Base-by-base conservation (phyloP, 345 rosid species). In the Nasturtium officinale region DNA sequence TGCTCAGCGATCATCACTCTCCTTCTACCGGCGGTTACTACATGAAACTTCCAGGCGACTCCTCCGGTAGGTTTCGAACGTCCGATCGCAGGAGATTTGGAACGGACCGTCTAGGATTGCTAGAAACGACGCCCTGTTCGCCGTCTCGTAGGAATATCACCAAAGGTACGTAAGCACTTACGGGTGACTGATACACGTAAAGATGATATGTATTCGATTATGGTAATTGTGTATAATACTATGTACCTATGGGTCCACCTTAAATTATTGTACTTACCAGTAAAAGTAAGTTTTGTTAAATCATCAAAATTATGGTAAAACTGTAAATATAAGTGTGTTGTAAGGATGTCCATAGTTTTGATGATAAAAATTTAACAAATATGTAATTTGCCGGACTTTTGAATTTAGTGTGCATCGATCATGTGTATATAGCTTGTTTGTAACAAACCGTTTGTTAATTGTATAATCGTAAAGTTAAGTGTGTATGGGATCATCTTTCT, bases 31-130 rank as follows among this genome's bases (percentile, higher is more conserved):
- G 74, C 23, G 79, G 79, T 48, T 77, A 47, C 35, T 77, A 77
- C 52, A 77, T 64, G 66, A 47, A 29, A 77, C 80, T 77, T 76
- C 66, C 80, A 7, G 76, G 54, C 2, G 71, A 76, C 4, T 70
- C 79, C 45, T 69, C 80, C 54, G 76, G 71, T 48, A 55, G 67
- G 18, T 61, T 76, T 69, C 75, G 70, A 61, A 52, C 69, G 30
- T 60, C 74, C 4, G 78, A 75, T 61, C 69, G 18, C 32, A 40
- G 74, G 18, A 10, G 75, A 4, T 45, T 53, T 56, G 75, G 75
- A 8, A 54, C 71, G 2, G 75, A 54, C n/a, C 71, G 79, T 61
- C 70, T 61, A 54, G 75, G 75, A 16, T 54, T 69, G 8, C 59
- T 61, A 1, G 73, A 69, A 35, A 20, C 65, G 9, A 45, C 65